A percentile compares a stretch with the other conserved stretches of the same genome.
Conservation (phyloP, 2,329 filamentous ascomycete species). For the Venturiaceae sp. region DNA sequence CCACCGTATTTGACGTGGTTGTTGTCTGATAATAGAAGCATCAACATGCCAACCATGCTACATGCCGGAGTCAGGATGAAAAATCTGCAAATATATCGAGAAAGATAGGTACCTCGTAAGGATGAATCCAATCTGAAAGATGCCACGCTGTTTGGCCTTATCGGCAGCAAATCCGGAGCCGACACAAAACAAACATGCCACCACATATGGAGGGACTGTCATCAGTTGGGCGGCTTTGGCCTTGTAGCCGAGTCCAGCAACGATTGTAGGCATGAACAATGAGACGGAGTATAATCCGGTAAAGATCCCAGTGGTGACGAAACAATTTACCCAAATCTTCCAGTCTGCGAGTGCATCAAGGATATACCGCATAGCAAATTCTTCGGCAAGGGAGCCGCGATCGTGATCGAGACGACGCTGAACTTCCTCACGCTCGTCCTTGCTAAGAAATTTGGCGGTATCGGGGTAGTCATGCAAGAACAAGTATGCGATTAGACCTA, state of each 20-base stretch:
- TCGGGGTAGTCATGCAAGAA: constrained; percentile 58
- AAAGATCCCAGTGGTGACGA: constrained; percentile 13
- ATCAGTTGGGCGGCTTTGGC: constrained; percentile 51
- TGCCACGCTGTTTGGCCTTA: constrained; percentile 6
- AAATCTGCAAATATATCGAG: too few species aligned
- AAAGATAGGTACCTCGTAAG: neutral
- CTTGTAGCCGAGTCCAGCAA: constrained; percentile 55
- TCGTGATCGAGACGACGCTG: constrained; percentile 13
- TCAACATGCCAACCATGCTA: constrained; percentile 23
- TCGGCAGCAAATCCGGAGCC: constrained; percentile 7
- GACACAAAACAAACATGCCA: constrained; percentile 18
- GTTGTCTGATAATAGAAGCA: constrained; percentile 23
- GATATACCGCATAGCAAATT: constrained; percentile 15
- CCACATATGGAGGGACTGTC: constrained; percentile 55
- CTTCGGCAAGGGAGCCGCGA: constrained; percentile 12
- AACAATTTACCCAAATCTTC: constrained; percentile 31
- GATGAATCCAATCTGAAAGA: constrained; percentile 8
- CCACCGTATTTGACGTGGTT: constrained; percentile 27
- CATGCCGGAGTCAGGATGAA: too few species aligned
- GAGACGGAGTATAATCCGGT: constrained; percentile 35
- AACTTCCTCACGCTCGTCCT: constrained; percentile 33
- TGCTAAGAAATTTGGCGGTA: constrained; percentile 46
- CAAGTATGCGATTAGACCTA: constrained; percentile 32
- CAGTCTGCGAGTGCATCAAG: constrained; percentile 23
- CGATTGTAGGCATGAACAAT: constrained; percentile 48